Evolutionary conservation across 2,329 filamentous ascomycete genomes (phyloP), one percentile per base, ranked within the genome.

Genomic region (Talaromyces verruculosus): DNA sequence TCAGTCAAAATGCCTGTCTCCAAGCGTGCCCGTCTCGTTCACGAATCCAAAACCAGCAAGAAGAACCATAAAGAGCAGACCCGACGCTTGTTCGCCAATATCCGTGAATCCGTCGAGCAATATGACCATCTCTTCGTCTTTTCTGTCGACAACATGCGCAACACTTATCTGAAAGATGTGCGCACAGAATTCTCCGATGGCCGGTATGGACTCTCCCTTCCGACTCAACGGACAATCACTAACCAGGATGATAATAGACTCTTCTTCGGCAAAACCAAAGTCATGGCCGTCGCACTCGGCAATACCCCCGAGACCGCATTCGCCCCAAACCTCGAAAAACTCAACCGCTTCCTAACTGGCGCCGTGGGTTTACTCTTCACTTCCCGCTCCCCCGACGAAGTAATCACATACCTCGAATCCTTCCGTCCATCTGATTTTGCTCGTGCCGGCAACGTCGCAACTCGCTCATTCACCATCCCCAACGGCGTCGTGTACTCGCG

Each of bases 221-320:
- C 79, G 25, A 63, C 17, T 33, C 30, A 15, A 28, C 13, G 25
- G 25, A 51, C 7, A n/a, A 65, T 53, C 39, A 19, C 25, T 30
- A 64, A 60, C 58, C 13, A 47, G 58, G 43, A 59, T 11, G 19
- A 43, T 43, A n/a, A n/a, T 33, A 95, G 93, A 73, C 84, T 99
- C 78, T 98, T 98, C 88, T 98, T 97, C 81, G 95, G 94, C 82
- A 99, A 98, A 84, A 98, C 94, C 67, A 98, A 98, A 83, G 93
- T 99, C 79, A 98, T 98, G 93, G 89, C 91, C 73, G 94, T 95
- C 81, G 93, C 95, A 65, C 90, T 99, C 30, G 95, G 95, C 76
- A 86, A 87, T 70, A 89, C 84, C 63, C 85, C 88, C 71, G 90
- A 91, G 75, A 90, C 92, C 74, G 92, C 93, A 81, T 87, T 91